Conservation (phyloP, 2,329 filamentous ascomycete species). For the Plenodomus tracheiphilus region DNA sequence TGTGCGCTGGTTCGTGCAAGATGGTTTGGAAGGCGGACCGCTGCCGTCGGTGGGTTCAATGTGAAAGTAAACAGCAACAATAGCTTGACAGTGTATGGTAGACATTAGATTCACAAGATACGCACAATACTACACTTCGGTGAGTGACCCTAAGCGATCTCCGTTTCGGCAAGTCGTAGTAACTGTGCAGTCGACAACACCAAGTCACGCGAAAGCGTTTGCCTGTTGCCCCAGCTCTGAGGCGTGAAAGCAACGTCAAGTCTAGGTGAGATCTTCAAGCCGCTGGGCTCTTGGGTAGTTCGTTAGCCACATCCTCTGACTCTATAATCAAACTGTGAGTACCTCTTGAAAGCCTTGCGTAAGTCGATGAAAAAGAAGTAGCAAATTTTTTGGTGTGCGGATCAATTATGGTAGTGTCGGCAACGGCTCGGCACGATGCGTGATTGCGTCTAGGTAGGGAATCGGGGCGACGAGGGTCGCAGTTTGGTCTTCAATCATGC, state of each 20-base stretch:
- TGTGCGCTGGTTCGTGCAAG: background rate
- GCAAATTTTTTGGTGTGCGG: background rate
- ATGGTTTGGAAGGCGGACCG: background rate
- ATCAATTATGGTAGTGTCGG: background rate
- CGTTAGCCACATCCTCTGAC: background rate
- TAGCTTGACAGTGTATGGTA: background rate
- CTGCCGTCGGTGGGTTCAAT: too few relatives aligned
- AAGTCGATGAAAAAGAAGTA: background rate
- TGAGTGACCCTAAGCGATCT: slow-evolving; percentile 16
- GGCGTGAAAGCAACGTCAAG: background rate
- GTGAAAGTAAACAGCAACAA: background rate
- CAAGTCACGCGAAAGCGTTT: slow-evolving; percentile 13
- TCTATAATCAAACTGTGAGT: background rate
- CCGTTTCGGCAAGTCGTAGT: too few relatives aligned
- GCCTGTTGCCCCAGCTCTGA: slow-evolving; percentile 10
- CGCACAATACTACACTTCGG: background rate
- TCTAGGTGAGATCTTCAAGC: too few relatives aligned
- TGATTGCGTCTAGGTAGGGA: background rate
- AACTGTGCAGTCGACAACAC: slow-evolving; percentile 1
- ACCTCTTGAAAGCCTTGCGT: background rate
- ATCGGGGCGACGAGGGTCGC: too few relatives aligned
- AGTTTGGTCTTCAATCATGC: background rate
- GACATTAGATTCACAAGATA: background rate
- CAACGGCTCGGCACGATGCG: background rate
- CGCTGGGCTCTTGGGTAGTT: background rate